A percentile compares a stretch with the other conserved stretches of the same genome.
phyloP scores from a whole-genome alignment of 2,329 filamentous ascomycete genomes.

The Colletotrichum liriopes region DNA sequence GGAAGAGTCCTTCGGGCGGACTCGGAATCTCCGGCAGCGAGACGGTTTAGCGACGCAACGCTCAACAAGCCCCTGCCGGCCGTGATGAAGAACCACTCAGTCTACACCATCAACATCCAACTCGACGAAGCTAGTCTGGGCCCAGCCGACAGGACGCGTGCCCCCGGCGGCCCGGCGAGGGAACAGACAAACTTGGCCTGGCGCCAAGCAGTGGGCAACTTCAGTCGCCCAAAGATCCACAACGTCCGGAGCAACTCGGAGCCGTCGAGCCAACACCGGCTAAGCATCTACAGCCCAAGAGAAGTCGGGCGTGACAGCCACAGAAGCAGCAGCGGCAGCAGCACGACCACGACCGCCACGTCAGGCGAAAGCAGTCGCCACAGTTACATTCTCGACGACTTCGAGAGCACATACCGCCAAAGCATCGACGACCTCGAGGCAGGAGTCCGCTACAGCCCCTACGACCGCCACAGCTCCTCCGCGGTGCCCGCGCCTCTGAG shows the following conservation, averaged over 20 bases:
- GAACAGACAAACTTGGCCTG: conserved; percentile 7
- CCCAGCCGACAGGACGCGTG: conserved; percentile 29
- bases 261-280: conserved; percentile 9
- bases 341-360: background rate
- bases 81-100: conserved; percentile 41
- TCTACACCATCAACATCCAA: conserved; percentile 42
- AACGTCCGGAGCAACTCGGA: conserved; percentile 22
- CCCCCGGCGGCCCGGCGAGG: background rate
- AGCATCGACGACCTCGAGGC: conserved; percentile 25
- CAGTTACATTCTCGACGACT: conserved; percentile 29
- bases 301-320: conserved; percentile 4
- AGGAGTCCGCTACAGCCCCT: conserved; percentile 11
- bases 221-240: conserved; percentile 27
- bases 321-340: background rate
- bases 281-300: conserved; percentile 5
- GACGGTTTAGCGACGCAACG: conserved; percentile 11
- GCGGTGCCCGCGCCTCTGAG: conserved; percentile 14
- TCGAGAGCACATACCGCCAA: conserved; percentile 21
- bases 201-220: conserved; percentile 19
- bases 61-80: conserved; percentile 52
- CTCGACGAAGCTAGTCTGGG: conserved; percentile 36
- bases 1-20: background rate
- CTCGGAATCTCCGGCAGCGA: conserved; percentile 6
- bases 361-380: conserved; percentile 21
- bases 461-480: conserved; percentile 11